Percentiles rank a stretch among this genome's conserved stretches.
Conservation (phyloP, 208 protist species). For the Trypanosoma platydactyli region DNA sequence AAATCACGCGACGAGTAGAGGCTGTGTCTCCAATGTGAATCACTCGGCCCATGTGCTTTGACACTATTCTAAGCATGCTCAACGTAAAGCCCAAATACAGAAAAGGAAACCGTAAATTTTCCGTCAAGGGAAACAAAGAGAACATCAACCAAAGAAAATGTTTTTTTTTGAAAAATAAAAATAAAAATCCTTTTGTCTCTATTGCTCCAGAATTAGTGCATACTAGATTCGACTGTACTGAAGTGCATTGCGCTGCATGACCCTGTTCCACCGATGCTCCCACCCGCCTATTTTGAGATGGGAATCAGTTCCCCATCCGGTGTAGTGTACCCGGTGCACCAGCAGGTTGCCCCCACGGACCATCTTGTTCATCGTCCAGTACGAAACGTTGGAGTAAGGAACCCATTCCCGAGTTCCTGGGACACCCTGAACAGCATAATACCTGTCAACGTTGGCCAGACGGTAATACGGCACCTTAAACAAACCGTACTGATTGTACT, state of each 20-base stretch:
- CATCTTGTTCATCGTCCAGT: slow-evolving; percentile 91
- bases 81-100: slow-evolving; percentile 1
- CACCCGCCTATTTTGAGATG: slow-evolving; percentile 83
- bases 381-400: slow-evolving; percentile 87
- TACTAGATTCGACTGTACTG: slow-evolving; percentile 82
- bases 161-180: slow-evolving; percentile 7
- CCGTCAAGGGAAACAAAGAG: slow-evolving; percentile 2
- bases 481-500: slow-evolving; percentile 91
- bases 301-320: slow-evolving; percentile 78
- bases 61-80: slow-evolving; percentile 25
- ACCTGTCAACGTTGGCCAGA: slow-evolving; percentile 84
- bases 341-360: slow-evolving; percentile 82
- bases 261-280: slow-evolving; percentile 92
- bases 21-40: slow-evolving; percentile 67
- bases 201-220: neutral
- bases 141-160: slow-evolving; percentile 11
- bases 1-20: slow-evolving; percentile 50
- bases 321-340: slow-evolving; percentile 88
- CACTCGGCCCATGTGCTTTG: slow-evolving; percentile 25
- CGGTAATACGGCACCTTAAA: slow-evolving; percentile 83
- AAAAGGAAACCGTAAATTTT: slow-evolving; percentile 5
- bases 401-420: slow-evolving; percentile 89
- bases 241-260: slow-evolving; percentile 84
- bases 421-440: slow-evolving; percentile 77
- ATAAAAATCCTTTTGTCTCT: slow-evolving; percentile 7